phyloP scores from a whole-genome alignment of 768 basidiomycete genomes.

The Leccinum rimulosum region DNA sequence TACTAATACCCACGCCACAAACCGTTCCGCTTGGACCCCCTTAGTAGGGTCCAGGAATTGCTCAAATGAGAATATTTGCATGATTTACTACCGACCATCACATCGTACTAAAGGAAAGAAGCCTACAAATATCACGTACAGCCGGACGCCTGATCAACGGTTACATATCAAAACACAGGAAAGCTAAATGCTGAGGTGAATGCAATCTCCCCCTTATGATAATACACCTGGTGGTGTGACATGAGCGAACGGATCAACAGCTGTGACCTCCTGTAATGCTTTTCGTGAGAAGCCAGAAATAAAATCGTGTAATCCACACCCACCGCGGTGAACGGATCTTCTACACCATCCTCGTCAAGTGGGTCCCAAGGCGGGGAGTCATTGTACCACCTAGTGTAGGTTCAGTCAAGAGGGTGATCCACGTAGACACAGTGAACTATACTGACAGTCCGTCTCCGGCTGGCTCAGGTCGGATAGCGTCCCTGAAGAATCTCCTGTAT shows the following conservation, averaged over 20 bases:
- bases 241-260: constrained; percentile 16
- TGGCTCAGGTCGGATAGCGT: constrained; percentile 8
- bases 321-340: constrained; percentile 21
- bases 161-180: neutral
- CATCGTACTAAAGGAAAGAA: neutral
- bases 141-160: neutral
- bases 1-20: too few species aligned
- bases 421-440: neutral
- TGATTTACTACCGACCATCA: neutral
- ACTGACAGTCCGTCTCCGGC: constrained; percentile 23
- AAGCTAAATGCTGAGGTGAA: neutral
- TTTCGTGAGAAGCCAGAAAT: neutral
- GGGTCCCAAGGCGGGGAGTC: constrained; percentile 27
- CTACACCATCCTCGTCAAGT: constrained; percentile 26
- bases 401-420: neutral
- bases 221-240: neutral
- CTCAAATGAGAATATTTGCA: neutral
- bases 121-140: neutral
- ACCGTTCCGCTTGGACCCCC: constrained; percentile 14
- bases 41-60: too few species aligned
- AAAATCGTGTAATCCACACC: neutral
- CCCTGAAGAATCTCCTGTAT: constrained; percentile 16
- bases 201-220: neutral
- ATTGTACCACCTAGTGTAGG: constrained; percentile 17
- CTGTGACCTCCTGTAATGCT: constrained; percentile 1